Evolutionary conservation across 2,329 filamentous ascomycete species (phyloP), one percentile per base, ranked within the genome.

Genomic region (Colletotrichum echinochloae): DNA sequence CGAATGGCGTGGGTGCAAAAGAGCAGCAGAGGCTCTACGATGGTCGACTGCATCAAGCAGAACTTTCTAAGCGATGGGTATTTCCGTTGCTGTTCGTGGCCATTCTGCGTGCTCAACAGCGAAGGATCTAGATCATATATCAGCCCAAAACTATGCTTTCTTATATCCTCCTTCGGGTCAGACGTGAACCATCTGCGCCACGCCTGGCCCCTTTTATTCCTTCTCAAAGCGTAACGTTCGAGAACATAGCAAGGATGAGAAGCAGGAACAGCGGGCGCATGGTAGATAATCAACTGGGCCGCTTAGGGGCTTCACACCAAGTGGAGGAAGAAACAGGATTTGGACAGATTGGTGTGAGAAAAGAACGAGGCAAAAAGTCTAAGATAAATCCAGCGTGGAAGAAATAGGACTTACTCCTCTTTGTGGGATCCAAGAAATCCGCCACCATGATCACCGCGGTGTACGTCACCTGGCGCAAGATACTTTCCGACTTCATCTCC

Each of bases 401-500:
- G 28, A 41, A 46, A 56, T 3, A 54, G 12, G 37, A 80, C 86
- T 82, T 84, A 91, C 89, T 91, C 79, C 81, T 86, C 82, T 89
- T 84, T 59, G 87, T 86, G 18, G 94, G 93, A 78, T 97, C 95
- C 28, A 99, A 85, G 75, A 98, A 90, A 74, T 94, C 93, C 9
- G 94, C 94, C 73, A 98, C 92, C 87, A 98, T 94, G 75, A 96
- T 91, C 37, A 98, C 94, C 1, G 95, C 94, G 4, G 94, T 94
- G 80, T 97, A 96, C 0, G 95, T 98, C 60, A 98, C 87, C 79
- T 98, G 94, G 26, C 96, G 90, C 55, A 99, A 84, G 37, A 99
- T 97, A 77, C 95, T 98, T 80, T 99, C 96, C 8, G 94, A 91
- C 81, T 98, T 97, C 96, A 99, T 99, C 82, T 99, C 96, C 74